Evolutionary conservation across 352 stramenopile species (phyloP), one percentile per base, ranked within the genome.

Genomic region (Globisporangium alternatum): DNA sequence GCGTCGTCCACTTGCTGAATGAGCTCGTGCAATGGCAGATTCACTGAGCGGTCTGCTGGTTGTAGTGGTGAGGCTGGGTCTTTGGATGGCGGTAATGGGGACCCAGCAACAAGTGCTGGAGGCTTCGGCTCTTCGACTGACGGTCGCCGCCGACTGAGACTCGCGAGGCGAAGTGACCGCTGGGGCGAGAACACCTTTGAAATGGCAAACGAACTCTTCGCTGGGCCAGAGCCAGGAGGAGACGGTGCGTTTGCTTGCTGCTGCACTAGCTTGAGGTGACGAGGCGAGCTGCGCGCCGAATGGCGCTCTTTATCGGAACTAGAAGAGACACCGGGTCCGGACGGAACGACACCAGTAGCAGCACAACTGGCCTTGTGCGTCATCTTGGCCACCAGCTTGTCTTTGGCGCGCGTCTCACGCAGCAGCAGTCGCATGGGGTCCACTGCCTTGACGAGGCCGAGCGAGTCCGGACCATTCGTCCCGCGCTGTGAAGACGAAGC

Each of bases 1-100:
- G 70, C 79, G 10, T 87, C 75, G 35, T 87, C 74, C 64, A 89
- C 67, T 1, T 57, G 76, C 39, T 80, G 69, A 37, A 89, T 77
- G n/a, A 81, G 61, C 30, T 88, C 77, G 45, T 89, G 80, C 1
- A 90, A 43, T 4, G 79, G 76, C 12, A 86, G 28, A 15, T n/a
- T 22, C 3, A 43, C 19, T 30, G 15, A 39, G 21, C 0, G 2
- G n/a, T 25, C 8, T 22, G n/a, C 5, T 37, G 25, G 28, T 13
- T 39, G 41, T 3, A 17, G 2, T 41, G 21, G 9, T 21, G 7
- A 15, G n/a, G 2, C 13, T 13, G 31, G 22, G 13, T 28, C 22
- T 31, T 22, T 15, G 5, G 19, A 17, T 52, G 22, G n/a, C 7
- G 45, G 8, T 17, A 28, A 28, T 28, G 25, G 25, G 25, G 25